A percentile compares a stretch with the other conserved stretches of the same genome.
These are phyloP conservation scores for Claviceps sp. DNA, from an alignment of 2,329 filamentous ascomycete genomes.

Conservation along the genomic window DNA sequence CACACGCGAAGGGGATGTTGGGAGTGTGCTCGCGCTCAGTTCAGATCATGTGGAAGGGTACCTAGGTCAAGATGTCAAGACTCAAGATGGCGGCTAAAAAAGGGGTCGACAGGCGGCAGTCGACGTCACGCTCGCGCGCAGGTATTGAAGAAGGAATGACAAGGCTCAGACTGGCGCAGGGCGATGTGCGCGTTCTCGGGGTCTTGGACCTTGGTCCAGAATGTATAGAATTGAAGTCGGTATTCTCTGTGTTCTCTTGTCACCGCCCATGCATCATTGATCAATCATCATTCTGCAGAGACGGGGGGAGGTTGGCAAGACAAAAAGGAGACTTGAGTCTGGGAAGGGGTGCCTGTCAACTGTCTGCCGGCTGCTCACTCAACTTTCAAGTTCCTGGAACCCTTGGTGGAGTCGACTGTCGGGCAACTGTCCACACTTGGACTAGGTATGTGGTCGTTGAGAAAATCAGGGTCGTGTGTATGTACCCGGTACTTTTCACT, in stretches of 20 bases:
- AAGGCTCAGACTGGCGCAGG: too few species aligned
- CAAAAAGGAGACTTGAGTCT: not conserved
- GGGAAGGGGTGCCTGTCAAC: not conserved
- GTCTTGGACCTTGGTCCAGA: too few species aligned
- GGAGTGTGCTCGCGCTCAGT: not conserved
- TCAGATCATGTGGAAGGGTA: conserved; percentile 1
- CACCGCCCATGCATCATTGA: not conserved
- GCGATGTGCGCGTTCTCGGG: too few species aligned
- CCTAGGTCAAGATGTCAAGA: not conserved
- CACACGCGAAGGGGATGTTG: not conserved
- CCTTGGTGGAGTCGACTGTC: not conserved
- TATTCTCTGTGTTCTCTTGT: not conserved
- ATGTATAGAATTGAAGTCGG: too few species aligned
- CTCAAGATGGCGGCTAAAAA: too few species aligned
- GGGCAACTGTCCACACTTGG: not conserved
- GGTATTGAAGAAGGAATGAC: too few species aligned
- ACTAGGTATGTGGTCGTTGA: too few species aligned
- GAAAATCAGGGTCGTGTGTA: not conserved
- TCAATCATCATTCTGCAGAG: too few species aligned
- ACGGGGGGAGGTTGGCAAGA: too few species aligned
- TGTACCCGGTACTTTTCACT: not conserved
- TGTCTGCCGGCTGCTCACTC: not conserved
- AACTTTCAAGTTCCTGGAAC: not conserved
- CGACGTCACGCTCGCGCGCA: too few species aligned
- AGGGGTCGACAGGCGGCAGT: too few species aligned